phyloP scores from a whole-genome alignment of 257 asterid genomes.

The Solanum neorickii region DNA sequence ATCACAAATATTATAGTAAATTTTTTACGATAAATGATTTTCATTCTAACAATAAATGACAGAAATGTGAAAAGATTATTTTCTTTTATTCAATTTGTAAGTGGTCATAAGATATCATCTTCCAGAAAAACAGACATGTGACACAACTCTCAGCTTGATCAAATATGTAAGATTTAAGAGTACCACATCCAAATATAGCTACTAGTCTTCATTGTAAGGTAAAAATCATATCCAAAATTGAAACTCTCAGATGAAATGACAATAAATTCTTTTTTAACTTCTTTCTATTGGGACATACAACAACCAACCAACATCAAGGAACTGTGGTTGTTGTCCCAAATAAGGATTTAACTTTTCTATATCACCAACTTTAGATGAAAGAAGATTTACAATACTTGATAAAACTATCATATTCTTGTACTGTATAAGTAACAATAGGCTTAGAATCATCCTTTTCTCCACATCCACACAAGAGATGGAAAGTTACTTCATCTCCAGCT shows the following conservation, averaged over 20 bases:
- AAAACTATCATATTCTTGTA: conserved; percentile 52
- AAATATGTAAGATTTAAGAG: background rate
- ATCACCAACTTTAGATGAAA: conserved; percentile 38
- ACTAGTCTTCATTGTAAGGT: background rate
- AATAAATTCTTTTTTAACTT: conserved; percentile 15
- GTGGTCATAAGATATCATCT: background rate
- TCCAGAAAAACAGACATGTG: background rate
- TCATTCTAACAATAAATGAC: background rate
- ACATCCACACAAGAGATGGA: conserved; percentile 69
- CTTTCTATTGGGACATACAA: conserved; percentile 53
- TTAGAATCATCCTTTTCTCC: conserved; percentile 29
- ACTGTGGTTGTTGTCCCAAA: conserved; percentile 22
- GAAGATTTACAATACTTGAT: conserved; percentile 22
- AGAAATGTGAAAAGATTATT: background rate
- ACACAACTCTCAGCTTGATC: background rate
- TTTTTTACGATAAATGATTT: background rate
- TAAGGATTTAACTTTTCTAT: conserved; percentile 37
- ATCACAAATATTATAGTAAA: background rate
- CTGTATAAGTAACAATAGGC: conserved; percentile 58
- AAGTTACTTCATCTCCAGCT: conserved; percentile 10
- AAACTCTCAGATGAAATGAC: background rate
- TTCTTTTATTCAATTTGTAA: background rate
- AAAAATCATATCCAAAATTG: background rate
- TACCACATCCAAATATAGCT: background rate
- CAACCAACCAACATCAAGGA: conserved; percentile 43